phyloP scores from a whole-genome alignment of 129 eudicot genomes.

The Flaveria ramosissima region DNA sequence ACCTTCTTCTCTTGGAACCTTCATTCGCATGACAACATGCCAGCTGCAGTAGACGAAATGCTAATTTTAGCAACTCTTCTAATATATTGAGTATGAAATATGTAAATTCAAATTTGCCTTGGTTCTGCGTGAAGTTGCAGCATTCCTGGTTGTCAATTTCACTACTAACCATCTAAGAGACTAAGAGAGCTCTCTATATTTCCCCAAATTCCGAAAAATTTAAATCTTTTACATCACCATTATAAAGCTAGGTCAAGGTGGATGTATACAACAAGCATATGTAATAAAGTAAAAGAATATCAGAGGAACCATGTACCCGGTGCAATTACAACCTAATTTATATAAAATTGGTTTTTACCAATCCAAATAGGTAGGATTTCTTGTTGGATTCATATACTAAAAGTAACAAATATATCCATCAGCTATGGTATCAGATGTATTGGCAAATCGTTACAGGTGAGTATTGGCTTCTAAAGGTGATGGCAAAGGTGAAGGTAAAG shows the following conservation, averaged over 20 bases:
- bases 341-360: not conserved
- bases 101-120: not conserved
- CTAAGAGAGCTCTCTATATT: not conserved
- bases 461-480: not conserved
- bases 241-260: not conserved
- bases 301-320: not conserved
- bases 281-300: conserved; percentile 1
- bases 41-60: conserved; percentile 52
- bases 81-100: not conserved
- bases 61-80: conserved; percentile 5
- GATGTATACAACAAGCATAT: not conserved
- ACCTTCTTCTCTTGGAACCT: conserved; percentile 57
- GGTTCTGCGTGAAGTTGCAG: conserved; percentile 3
- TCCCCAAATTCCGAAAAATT: not conserved
- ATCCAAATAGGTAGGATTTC: not conserved
- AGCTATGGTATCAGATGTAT: no score
- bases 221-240: not conserved
- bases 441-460: not conserved
- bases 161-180: not conserved
- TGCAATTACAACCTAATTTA: not conserved
- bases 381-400: not conserved
- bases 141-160: conserved; percentile 11
- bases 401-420: not conserved
- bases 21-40: conserved; percentile 88
- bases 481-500: not conserved